Evolutionary conservation across 75 land plant genomes (phyloP), one percentile per base, ranked within the genome.

Genomic region (Ceratopteris richardii): DNA sequence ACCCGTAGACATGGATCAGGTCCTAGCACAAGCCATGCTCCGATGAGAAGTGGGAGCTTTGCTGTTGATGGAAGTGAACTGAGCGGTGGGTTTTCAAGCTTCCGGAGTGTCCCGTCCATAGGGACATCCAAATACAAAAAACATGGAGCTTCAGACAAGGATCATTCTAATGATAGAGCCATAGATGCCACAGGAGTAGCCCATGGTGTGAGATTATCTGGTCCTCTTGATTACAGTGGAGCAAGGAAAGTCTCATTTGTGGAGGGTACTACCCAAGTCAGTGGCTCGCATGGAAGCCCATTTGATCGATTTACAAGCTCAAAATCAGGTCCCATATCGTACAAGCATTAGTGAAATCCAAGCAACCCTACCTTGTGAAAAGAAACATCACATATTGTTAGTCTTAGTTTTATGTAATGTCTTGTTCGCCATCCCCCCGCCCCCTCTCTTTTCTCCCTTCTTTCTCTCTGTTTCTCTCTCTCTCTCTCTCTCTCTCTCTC

Each of bases 161-260:
- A 46, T 2, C n/a, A n/a, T n/a, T 46, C 48, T n/a, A 46, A 20
- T 46, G 48, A 46, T 20, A 46, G 21, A 46, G 37, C 9, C 3
- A 9, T 3, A 3, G 9, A 9, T 33, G 37, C 9, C 3, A 9
- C 7, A 3, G 9, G 37, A 4, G 37, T 3, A 9, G 25, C 2
- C 23, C 31, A 29, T 20, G 66, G 64, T 41, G 71, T 52, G 24
- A 71, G 96, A 18, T 67, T 80, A 0, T 93, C 98, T 33, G 98
- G 98, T 25, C 98, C 98, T 0, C 52, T 89, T 57, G 98, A 81
- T 53, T 93, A 93, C 54, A 77, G 80, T 43, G 71, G 78, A 19
- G 76, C 67, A 67, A 63, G 82, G 28, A 93, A 89, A 55, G 74
- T 74, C 4, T 85, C 92, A 42, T 70, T 61, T 63, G 73, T 39